Percentiles rank a stretch among this genome's conserved stretches.
Conservation (phyloP, 2,329 filamentous ascomycete species). For the Paracamarosporium sp. region DNA sequence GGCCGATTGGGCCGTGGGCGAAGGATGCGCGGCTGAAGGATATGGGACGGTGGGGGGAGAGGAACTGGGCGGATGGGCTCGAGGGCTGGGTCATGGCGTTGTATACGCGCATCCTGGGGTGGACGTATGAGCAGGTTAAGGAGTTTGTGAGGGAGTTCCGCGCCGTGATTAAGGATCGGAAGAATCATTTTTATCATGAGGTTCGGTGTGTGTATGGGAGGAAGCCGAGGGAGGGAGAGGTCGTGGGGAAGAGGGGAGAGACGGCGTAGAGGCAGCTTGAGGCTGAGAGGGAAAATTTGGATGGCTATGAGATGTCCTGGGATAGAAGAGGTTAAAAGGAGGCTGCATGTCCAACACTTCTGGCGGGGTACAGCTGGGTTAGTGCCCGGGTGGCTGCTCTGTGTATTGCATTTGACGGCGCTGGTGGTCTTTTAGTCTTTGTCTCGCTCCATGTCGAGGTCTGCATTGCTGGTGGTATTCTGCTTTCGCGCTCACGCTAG, state of each 20-base stretch:
- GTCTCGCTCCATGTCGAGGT: background rate
- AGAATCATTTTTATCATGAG: conserved; percentile 47
- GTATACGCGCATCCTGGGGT: conserved; percentile 48
- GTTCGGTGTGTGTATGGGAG: conserved; percentile 40
- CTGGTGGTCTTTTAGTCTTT: background rate
- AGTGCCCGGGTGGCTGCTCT: background rate
- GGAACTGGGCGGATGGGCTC: conserved; percentile 50
- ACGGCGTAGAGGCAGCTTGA: background rate
- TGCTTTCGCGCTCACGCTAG: background rate
- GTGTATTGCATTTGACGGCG: background rate
- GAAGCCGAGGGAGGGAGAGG: conserved; percentile 27
- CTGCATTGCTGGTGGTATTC: background rate
- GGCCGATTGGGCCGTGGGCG: conserved; percentile 45
- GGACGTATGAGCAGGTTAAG: conserved; percentile 43
- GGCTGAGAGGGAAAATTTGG: background rate
- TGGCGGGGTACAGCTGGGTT: too few species aligned
- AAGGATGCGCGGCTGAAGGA: conserved; percentile 41
- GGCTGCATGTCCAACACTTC: too few species aligned
- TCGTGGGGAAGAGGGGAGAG: background rate
- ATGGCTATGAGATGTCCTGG: too few species aligned
- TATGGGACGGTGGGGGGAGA: conserved; percentile 43
- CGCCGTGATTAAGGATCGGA: conserved; percentile 40
- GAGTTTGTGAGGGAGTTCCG: conserved; percentile 43
- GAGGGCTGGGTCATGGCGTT: conserved; percentile 51
- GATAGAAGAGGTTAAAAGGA: too few species aligned